These are phyloP conservation scores for Discostella pseudostelligera DNA, from an alignment of 108 stramenopile genomes.

Conservation along the genomic window DNA sequence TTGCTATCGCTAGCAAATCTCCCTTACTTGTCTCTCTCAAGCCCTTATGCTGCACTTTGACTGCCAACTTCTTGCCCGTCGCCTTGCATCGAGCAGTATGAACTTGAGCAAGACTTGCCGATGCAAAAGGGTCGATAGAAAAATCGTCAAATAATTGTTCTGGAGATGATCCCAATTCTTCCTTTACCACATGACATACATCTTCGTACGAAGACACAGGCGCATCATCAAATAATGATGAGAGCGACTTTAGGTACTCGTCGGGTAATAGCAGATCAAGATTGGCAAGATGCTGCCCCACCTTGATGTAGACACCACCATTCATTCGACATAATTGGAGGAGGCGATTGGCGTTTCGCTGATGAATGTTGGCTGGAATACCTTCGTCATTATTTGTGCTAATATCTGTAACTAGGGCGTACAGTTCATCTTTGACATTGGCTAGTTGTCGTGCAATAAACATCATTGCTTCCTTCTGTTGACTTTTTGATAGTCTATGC, in stretches of 20 bases:
- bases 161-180: constrained; percentile 74
- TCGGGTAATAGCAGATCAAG: constrained; percentile 88
- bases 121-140: constrained; percentile 83
- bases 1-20: constrained; percentile 79
- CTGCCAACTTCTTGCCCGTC: constrained; percentile 74
- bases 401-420: background rate
- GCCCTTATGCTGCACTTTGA: constrained; percentile 93
- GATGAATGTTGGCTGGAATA: constrained; percentile 37
- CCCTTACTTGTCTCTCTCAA: constrained; percentile 82
- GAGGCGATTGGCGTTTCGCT: constrained; percentile 65
- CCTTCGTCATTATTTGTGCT: constrained; percentile 9
- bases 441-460: constrained; percentile 57
- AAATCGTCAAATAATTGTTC: constrained; percentile 84
- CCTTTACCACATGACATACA: constrained; percentile 64
- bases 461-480: constrained; percentile 61
- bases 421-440: constrained; percentile 48
- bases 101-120: constrained; percentile 93
- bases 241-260: constrained; percentile 79
- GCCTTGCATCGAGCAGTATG: constrained; percentile 67
- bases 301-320: constrained; percentile 77
- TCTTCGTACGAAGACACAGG: constrained; percentile 53
- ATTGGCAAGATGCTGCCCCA: constrained; percentile 92
- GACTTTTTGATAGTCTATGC: constrained; percentile 21
- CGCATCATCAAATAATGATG: constrained; percentile 79
- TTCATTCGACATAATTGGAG: constrained; percentile 81